Percentiles rank a stretch among this genome's conserved stretches.
Evolutionary conservation across 768 basidiomycete genomes (phyloP).

Genomic region (Saitozyma sp.): DNA sequence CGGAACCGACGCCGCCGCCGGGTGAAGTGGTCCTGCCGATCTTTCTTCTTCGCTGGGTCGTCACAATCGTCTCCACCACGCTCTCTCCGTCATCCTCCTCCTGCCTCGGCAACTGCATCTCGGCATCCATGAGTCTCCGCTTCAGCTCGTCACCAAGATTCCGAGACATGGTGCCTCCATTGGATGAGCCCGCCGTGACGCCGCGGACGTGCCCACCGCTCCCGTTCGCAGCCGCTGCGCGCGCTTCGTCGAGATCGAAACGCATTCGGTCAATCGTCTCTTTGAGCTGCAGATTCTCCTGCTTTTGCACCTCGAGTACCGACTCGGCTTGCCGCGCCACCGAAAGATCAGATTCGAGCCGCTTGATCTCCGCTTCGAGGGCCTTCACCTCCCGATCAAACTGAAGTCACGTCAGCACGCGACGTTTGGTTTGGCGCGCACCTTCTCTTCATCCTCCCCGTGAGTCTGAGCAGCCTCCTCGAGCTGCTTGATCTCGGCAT

Average conservation of each 20-base stretch:
- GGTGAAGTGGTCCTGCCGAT: background rate
- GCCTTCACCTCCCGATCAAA: slow-evolving; percentile 67
- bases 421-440: slow-evolving; percentile 12
- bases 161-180: slow-evolving; percentile 33
- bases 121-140: slow-evolving; percentile 60
- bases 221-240: slow-evolving; percentile 56
- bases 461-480: slow-evolving; percentile 65
- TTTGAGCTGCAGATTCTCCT: slow-evolving; percentile 86
- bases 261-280: slow-evolving; percentile 95
- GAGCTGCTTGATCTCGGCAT: slow-evolving; percentile 68
- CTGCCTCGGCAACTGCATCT: slow-evolving; percentile 57
- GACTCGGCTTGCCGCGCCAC: slow-evolving; percentile 70
- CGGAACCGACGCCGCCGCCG: too few species aligned
- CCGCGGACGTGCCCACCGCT: slow-evolving; percentile 53
- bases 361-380: slow-evolving; percentile 69
- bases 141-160: slow-evolving; percentile 53
- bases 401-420: slow-evolving; percentile 55
- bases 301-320: slow-evolving; percentile 86
- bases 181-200: slow-evolving; percentile 19
- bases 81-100: slow-evolving; percentile 49
- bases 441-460: slow-evolving; percentile 61
- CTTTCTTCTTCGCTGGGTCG: slow-evolving; percentile 60
- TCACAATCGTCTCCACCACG: slow-evolving; percentile 70
- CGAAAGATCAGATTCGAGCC: slow-evolving; percentile 71
- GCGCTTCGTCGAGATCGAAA: slow-evolving; percentile 90